Base-by-base conservation (phyloP, 768 basidiomycete genomes). In the Leccinum variicolor region DNA sequence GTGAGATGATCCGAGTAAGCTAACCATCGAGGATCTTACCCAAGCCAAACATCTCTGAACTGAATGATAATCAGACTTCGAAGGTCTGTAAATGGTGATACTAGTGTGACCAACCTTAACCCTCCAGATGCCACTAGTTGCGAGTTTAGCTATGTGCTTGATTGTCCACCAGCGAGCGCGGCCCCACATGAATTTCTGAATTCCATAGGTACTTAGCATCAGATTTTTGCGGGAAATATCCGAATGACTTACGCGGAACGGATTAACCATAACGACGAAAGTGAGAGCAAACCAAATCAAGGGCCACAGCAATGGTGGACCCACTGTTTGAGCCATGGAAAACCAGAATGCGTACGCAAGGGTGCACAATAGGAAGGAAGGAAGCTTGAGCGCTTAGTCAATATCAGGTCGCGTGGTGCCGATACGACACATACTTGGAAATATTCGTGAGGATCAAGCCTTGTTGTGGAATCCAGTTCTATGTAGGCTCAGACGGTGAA, bases 21-120 rank as follows among this genome's bases (percentile, higher is more conserved):
- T 6, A 54, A 34, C 5, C 21, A 10, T 41, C 45, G 11, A 6
- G 21, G 31, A 26, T 65, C 81, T 48, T 69, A 89, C 88, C 89
- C 91, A 72, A 92, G 77, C 91, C 91, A 93, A 84, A 92, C 92
- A 77, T 92, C 90, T 7, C 85, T 75, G 67, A 93, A 93, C 85
- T 89, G 57, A 1, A 36, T 48, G 23, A 36, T 4, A 17, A 39
- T 60, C 60, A 54, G 54, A 55, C 31, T 29, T 39, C 15, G 21
- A 31, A 25, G 25, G 36, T 31, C 9, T 17, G 19, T 13, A 52
- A 21, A 43, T 39, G 52, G 52, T 15, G 46, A 7, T 10, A 43
- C 28, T n/a, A 9, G 5, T 31, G 11, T 39, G 29, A 57, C 51
- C 62, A 61, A 90, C 90, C 80, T 94, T 91, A 54, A 96, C 93